Percentiles rank a stretch among this genome's conserved stretches.
Conservation (phyloP, 169 alveolate genomes). For the Plasmodium coatneyi region DNA sequence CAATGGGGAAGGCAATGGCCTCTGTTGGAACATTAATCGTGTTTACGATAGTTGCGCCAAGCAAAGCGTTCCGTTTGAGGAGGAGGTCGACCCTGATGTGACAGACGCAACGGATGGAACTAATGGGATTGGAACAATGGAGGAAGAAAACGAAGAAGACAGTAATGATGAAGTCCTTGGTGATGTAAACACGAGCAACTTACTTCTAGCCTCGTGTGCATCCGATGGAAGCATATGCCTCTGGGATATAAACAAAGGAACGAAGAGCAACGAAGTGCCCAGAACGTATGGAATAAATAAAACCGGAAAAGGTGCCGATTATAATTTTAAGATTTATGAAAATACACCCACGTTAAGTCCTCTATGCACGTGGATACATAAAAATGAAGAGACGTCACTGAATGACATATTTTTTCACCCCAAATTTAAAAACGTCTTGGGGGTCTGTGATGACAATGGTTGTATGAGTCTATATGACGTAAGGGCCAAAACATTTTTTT, state of each 20-base stretch:
- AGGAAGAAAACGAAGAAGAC: neutral
- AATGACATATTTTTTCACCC: constrained; percentile 66
- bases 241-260: constrained; percentile 90
- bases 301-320: constrained; percentile 57
- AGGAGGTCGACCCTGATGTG: neutral
- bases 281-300: constrained; percentile 73
- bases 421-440: constrained; percentile 64
- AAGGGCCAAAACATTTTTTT: constrained; percentile 40
- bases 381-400: constrained; percentile 30
- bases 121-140: neutral
- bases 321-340: constrained; percentile 33
- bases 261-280: constrained; percentile 70
- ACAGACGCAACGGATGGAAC: neutral
- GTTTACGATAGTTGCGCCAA: constrained; percentile 18
- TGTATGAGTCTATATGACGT: constrained; percentile 66
- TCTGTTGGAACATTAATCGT: constrained; percentile 88
- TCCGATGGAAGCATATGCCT: constrained; percentile 90
- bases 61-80: neutral
- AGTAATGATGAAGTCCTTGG: neutral
- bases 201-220: constrained; percentile 91
- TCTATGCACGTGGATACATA: constrained; percentile 47
- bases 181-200: constrained; percentile 78
- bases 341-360: constrained; percentile 54
- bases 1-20: constrained; percentile 93
- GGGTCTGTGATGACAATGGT: constrained; percentile 58